phyloP scores from a whole-genome alignment of 2,329 filamentous ascomycete species.

The Samsoniella hepiali region DNA sequence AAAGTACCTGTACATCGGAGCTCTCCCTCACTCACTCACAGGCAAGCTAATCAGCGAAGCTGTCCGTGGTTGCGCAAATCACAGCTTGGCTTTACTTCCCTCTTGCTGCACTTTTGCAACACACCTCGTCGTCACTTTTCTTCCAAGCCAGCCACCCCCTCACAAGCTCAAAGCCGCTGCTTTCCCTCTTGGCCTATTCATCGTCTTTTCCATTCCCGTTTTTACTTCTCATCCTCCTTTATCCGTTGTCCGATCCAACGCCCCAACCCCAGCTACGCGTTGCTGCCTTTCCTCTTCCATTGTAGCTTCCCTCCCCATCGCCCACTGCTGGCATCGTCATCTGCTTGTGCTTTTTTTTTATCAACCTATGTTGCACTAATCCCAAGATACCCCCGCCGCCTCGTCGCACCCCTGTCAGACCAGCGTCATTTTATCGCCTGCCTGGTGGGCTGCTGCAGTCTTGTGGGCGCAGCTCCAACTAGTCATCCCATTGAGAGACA shows the following conservation, averaged over 20 bases:
- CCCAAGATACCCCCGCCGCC: conserved; percentile 13
- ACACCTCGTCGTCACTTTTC: neutral
- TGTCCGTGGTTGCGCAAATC: neutral
- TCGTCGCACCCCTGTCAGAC: conserved; percentile 9
- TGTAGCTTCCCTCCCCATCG: conserved; percentile 4
- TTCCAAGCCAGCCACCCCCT: neutral
- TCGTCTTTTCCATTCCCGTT: neutral
- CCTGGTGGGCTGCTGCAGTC: neutral
- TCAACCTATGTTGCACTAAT: neutral
- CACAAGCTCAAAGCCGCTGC: neutral
- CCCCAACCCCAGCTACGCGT: neutral
- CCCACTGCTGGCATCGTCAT: conserved; percentile 15
- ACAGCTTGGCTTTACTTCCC: neutral
- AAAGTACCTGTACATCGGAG: neutral
- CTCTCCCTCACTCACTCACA: neutral
- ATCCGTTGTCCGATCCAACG: neutral
- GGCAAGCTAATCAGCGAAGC: neutral
- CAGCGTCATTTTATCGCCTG: conserved; percentile 12
- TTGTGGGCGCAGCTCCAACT: conserved; percentile 6
- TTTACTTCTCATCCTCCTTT: neutral
- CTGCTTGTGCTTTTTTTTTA: conserved; percentile 10
- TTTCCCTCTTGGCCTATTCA: neutral
- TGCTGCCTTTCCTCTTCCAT: neutral
- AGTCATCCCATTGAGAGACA: conserved; percentile 12
- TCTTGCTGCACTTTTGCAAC: neutral